Conservation (phyloP, 441 rosid species). For the Biscutella laevigata region DNA sequence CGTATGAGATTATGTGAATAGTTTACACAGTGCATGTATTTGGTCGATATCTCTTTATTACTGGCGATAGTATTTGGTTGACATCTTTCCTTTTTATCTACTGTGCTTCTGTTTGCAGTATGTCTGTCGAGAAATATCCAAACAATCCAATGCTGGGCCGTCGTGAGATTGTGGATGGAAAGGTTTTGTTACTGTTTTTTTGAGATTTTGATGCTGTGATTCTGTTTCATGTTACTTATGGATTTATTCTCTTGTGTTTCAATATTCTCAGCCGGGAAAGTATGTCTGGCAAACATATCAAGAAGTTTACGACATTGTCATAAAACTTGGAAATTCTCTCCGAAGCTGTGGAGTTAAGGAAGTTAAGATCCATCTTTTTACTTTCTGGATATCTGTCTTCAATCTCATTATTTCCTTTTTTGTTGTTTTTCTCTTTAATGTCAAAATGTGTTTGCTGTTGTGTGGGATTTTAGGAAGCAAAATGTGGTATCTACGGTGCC, state of each 20-base stretch:
- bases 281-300: slow-evolving; percentile 73
- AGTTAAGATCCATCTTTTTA: slow-evolving; percentile 27
- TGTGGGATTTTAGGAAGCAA: slow-evolving; percentile 39
- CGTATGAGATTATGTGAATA: no score
- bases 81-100: background rate
- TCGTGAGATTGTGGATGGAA: slow-evolving; percentile 64
- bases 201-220: background rate
- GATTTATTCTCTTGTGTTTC: slow-evolving; percentile 1
- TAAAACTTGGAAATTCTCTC: slow-evolving; percentile 67
- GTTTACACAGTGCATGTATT: background rate
- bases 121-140: slow-evolving; percentile 69
- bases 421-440: background rate
- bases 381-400: background rate
- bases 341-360: slow-evolving; percentile 60
- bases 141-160: slow-evolving; percentile 71
- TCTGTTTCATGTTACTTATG: background rate
- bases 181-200: slow-evolving; percentile 32
- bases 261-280: slow-evolving; percentile 50
- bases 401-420: background rate
- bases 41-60: background rate
- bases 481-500: slow-evolving; percentile 83
- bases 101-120: slow-evolving; percentile 29
- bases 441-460: slow-evolving; percentile 5
- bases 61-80: background rate
- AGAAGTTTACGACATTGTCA: slow-evolving; percentile 61